Evolutionary conservation across 1,139 yeast species (phyloP).

Genomic region (Scheffersomyces cryptocercus): DNA sequence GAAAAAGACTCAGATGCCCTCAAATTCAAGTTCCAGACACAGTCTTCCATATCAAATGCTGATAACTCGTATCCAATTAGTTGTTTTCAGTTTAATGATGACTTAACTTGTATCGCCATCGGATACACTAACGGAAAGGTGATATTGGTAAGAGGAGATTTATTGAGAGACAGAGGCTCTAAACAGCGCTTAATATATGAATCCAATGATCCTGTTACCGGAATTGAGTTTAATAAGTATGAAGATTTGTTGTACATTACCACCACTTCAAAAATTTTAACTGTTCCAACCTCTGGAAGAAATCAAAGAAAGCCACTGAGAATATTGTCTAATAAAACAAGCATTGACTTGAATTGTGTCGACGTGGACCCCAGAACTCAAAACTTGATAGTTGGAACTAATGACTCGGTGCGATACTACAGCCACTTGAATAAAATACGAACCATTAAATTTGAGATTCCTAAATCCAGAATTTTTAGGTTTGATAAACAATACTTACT

Average conservation of each 20-base stretch:
- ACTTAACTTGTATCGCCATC: conserved; percentile 67
- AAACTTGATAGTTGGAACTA: conserved; percentile 55
- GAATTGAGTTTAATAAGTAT: conserved; percentile 56
- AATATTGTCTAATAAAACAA: conserved; percentile 60
- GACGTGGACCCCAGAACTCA: conserved; percentile 40
- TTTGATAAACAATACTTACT: conserved; percentile 49
- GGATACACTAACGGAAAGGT: conserved; percentile 92
- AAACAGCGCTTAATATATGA: conserved; percentile 80
- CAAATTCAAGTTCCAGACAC: conserved; percentile 34
- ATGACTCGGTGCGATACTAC: conserved; percentile 54
- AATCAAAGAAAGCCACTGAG: conserved; percentile 69
- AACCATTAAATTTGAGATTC: conserved; percentile 57
- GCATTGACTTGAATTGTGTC: conserved; percentile 74
- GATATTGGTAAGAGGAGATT: conserved; percentile 80
- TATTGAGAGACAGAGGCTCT: conserved; percentile 85
- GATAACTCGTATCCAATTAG: conserved; percentile 74
- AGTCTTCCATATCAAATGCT: conserved; percentile 44
- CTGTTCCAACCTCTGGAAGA: conserved; percentile 78
- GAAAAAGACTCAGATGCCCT: conserved; percentile 38
- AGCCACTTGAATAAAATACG: conserved; percentile 56
- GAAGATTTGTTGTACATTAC: conserved; percentile 56
- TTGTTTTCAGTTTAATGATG: conserved; percentile 56
- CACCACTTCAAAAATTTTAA: conserved; percentile 68
- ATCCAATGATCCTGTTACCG: conserved; percentile 77
- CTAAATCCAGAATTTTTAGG: conserved; percentile 55